A percentile compares a stretch with the other conserved stretches of the same genome.
Conservation (phyloP, 495 filamentous ascomycete species). For the Xylaria cubensis region DNA sequence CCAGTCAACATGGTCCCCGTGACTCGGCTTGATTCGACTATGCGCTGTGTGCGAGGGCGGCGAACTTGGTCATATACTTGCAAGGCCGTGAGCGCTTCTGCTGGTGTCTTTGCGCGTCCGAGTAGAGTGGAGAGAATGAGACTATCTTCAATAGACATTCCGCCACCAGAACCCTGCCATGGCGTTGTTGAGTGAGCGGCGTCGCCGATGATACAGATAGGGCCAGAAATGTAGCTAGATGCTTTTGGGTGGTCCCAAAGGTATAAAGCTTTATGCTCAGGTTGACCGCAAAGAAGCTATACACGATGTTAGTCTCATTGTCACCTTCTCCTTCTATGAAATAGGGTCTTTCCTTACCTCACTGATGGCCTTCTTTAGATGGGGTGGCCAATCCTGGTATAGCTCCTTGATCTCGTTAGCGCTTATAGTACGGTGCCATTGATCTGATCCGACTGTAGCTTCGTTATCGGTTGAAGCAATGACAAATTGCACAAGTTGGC, state of each 20-base stretch:
- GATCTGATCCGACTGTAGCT: constrained; percentile 5
- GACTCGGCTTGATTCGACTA: constrained; percentile 44
- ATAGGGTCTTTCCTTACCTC: constrained; percentile 10
- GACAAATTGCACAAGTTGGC: constrained; percentile 30
- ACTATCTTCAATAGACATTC: constrained; percentile 50
- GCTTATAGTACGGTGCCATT: constrained; percentile 21
- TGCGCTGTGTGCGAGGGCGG: constrained; percentile 35
- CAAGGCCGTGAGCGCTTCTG: constrained; percentile 31
- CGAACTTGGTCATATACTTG: constrained; percentile 34
- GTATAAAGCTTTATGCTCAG: constrained; percentile 24
- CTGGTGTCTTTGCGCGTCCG: constrained; percentile 30
- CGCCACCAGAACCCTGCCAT: constrained; percentile 46
- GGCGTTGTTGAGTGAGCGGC: constrained; percentile 51
- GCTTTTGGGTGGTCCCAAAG: constrained; percentile 32
- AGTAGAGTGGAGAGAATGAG: constrained; percentile 41
- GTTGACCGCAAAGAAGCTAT: constrained; percentile 14
- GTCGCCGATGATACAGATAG: constrained; percentile 48
- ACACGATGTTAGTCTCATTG: background rate
- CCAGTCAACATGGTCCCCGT: constrained; percentile 25
- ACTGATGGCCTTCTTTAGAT: constrained; percentile 23
- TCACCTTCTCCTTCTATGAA: too few species aligned
- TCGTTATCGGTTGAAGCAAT: constrained; percentile 28
- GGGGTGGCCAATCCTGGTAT: constrained; percentile 25
- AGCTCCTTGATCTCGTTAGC: constrained; percentile 31
- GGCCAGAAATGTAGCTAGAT: constrained; percentile 33